Evolutionary conservation across 495 filamentous ascomycete species (phyloP).

Genomic region (Neurospora terricola): DNA sequence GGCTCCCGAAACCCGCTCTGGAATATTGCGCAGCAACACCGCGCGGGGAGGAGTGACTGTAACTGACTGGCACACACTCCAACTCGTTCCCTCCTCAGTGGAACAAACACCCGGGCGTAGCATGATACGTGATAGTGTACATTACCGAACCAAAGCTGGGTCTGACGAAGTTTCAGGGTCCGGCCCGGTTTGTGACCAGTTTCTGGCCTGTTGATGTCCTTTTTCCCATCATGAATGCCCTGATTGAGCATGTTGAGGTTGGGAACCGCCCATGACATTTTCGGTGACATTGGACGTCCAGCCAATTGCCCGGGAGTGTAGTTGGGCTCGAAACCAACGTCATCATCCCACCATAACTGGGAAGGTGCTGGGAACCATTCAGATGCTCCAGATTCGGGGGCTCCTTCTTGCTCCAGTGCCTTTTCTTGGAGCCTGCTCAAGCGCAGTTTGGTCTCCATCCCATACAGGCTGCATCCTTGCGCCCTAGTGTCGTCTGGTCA

Average conservation of each 20-base stretch:
- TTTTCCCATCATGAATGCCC: not conserved
- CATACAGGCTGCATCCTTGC: not conserved
- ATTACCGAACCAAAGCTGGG: conserved; percentile 2
- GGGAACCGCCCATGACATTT: not conserved
- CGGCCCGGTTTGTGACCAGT: conserved; percentile 7
- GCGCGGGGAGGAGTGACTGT: not conserved
- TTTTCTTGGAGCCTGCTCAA: not conserved
- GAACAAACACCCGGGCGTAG: not conserved
- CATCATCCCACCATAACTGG: conserved; percentile 32
- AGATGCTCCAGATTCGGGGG: not conserved
- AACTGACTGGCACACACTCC: not conserved
- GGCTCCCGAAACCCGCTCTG: not conserved
- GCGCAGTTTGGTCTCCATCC: not conserved
- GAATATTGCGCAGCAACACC: not conserved
- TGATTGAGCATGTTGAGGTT: not conserved
- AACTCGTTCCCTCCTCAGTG: not conserved
- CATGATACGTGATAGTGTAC: not conserved
- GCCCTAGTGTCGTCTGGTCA: not conserved
- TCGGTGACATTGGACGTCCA: not conserved
- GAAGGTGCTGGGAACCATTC: not conserved
- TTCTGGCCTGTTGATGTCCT: conserved; percentile 6
- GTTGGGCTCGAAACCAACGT: conserved; percentile 32
- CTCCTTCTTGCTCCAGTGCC: not conserved
- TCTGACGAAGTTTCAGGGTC: conserved; percentile 30
- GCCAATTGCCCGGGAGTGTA: conserved; percentile 22